Conservation (phyloP, 2,329 filamentous ascomycete genomes). For the Cladophialophora immunda region DNA sequence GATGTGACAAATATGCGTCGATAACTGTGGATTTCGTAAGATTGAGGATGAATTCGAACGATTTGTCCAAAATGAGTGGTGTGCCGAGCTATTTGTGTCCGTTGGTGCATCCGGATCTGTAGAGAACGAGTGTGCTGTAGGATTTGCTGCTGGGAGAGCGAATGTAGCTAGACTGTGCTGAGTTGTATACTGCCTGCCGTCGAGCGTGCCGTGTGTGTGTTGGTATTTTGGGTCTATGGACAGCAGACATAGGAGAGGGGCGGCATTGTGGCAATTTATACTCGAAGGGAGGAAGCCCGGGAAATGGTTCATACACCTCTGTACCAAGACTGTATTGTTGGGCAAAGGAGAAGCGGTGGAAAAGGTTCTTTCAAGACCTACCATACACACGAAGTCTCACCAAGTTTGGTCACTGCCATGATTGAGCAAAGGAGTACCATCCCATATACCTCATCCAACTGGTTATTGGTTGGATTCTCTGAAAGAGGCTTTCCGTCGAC, state of each 20-base stretch:
- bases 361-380: background rate
- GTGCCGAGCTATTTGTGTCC: background rate
- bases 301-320: background rate
- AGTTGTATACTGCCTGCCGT: background rate
- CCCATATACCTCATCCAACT: background rate
- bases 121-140: background rate
- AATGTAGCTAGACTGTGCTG: background rate
- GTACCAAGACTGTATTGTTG: background rate
- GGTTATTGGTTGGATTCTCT: background rate
- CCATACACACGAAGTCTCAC: background rate
- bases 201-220: background rate
- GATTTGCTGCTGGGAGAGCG: background rate
- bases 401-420: background rate
- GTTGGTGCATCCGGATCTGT: conserved; percentile 5
- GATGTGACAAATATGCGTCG: background rate
- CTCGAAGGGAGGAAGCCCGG: background rate
- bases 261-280: background rate
- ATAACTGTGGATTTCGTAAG: conserved; percentile 4
- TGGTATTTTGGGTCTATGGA: background rate
- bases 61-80: conserved; percentile 2
- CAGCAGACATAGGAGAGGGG: background rate
- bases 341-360: background rate
- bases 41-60: conserved; percentile 1
- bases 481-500: background rate
- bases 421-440: background rate